Evolutionary conservation across 1,139 yeast genomes (phyloP).

Genomic region (Blastobotrys elegans): DNA sequence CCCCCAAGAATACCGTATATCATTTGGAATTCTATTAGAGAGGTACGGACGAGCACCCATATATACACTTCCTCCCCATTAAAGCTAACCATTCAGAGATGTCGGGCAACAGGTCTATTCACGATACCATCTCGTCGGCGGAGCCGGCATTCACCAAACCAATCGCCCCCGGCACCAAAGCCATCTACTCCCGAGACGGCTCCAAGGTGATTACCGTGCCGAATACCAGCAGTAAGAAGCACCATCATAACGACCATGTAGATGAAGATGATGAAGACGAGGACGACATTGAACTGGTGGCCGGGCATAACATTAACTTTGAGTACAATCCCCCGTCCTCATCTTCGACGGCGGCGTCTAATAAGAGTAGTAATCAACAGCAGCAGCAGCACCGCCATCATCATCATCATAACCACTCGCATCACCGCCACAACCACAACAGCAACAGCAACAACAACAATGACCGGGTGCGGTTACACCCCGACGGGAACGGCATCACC

Average conservation of each 20-base stretch:
- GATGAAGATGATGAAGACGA: constrained; percentile 16
- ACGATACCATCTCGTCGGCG: constrained; percentile 19
- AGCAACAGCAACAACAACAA: not conserved
- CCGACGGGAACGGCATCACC: constrained; percentile 28
- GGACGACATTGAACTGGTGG: constrained; percentile 34
- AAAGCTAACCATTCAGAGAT: too few species aligned
- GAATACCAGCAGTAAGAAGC: constrained; percentile 14
- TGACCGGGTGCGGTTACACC: constrained; percentile 20
- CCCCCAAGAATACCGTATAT: too few species aligned
- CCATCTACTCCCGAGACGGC: constrained; percentile 28
- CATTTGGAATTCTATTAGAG: too few species aligned
- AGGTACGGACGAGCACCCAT: too few species aligned
- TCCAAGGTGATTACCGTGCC: constrained; percentile 26
- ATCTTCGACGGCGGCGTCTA: not conserved
- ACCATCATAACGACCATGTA: not conserved
- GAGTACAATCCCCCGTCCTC: constrained; percentile 38
- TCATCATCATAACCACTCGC: not conserved
- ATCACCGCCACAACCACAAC: constrained; percentile 4
- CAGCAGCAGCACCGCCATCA: not conserved
- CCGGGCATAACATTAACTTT: constrained; percentile 58
- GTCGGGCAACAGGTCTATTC: constrained; percentile 3
- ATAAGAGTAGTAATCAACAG: not conserved
- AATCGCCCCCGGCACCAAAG: constrained; percentile 24
- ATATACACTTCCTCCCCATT: not conserved
- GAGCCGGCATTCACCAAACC: constrained; percentile 25